Conservation (phyloP, 345 rosid species). For the Microthlaspi erraticum region DNA sequence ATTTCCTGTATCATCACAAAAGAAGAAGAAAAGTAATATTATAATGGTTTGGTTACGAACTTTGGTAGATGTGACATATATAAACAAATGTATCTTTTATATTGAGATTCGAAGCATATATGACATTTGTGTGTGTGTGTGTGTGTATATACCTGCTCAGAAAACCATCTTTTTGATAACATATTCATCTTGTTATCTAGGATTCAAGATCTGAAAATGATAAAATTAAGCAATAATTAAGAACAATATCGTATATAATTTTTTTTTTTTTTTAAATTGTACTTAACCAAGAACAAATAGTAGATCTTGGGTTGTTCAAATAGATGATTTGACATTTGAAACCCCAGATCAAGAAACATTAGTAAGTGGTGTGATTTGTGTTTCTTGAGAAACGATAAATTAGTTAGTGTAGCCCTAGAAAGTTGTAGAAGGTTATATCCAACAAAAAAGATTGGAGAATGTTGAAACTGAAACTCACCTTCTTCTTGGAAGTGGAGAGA, state of each 20-base stretch:
- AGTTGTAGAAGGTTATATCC: neutral
- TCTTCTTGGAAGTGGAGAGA: slow-evolving; percentile 23
- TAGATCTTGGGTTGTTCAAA: slow-evolving; percentile 6
- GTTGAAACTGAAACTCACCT: slow-evolving; percentile 34
- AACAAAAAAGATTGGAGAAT: neutral
- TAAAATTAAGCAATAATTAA: neutral
- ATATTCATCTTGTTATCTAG: slow-evolving; percentile 40
- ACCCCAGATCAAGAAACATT: slow-evolving; percentile 17
- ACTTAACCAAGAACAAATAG: neutral
- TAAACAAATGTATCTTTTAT: too few relatives aligned
- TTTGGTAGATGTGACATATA: neutral
- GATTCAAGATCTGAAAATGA: slow-evolving; percentile 23
- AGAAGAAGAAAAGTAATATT: neutral
- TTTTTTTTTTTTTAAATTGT: neutral
- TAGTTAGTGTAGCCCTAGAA: slow-evolving; percentile 26
- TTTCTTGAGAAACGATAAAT: slow-evolving; percentile 13
- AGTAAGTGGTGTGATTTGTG: neutral
- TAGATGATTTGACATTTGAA: neutral
- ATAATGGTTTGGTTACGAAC: neutral
- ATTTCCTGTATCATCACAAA: slow-evolving; percentile 29
- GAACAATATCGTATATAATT: neutral
- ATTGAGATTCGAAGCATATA: too few relatives aligned
- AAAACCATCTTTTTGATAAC: slow-evolving; percentile 54
- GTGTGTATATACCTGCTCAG: slow-evolving; percentile 53
- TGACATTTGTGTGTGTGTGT: too few relatives aligned